A percentile compares a stretch with the other conserved stretches of the same genome.
Conservation (phyloP, 768 basidiomycete genomes). For the Xerocomellus amylosporus region DNA sequence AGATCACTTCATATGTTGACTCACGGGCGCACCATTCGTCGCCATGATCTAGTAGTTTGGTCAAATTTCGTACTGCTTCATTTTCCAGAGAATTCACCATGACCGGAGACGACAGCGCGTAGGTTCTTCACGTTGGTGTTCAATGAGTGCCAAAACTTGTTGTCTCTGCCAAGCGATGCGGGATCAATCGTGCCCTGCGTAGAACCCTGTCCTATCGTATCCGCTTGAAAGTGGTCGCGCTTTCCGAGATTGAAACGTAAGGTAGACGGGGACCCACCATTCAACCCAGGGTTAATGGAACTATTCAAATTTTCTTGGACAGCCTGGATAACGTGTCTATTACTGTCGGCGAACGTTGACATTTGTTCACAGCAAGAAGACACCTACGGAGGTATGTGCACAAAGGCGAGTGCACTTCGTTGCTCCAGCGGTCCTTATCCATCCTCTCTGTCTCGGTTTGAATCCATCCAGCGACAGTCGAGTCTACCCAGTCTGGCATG, state of each 20-base stretch:
- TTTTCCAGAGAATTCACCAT: conserved; percentile 43
- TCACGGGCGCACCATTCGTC: conserved; percentile 79
- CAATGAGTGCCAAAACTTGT: conserved; percentile 60
- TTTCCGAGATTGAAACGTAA: background rate
- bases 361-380: background rate
- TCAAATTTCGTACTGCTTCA: background rate
- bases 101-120: conserved; percentile 66
- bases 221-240: conserved; percentile 38
- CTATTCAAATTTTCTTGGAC: conserved; percentile 37
- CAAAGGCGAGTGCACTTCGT: conserved; percentile 63
- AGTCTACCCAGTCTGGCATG: conserved; percentile 69
- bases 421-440: conserved; percentile 53
- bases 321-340: conserved; percentile 29
- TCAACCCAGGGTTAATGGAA: conserved; percentile 41
- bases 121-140: conserved; percentile 60
- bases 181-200: conserved; percentile 52
- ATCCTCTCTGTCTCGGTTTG: conserved; percentile 48
- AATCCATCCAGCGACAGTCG: conserved; percentile 61
- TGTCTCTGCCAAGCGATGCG: conserved; percentile 44
- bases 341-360: background rate
- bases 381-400: conserved; percentile 72
- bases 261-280: conserved; percentile 29
- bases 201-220: conserved; percentile 52
- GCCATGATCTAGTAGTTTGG: conserved; percentile 55
- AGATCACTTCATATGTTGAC: conserved; percentile 56